Base-by-base conservation (phyloP, 2,329 filamentous ascomycete species). In the Magnaporthiopsis incrustans region DNA sequence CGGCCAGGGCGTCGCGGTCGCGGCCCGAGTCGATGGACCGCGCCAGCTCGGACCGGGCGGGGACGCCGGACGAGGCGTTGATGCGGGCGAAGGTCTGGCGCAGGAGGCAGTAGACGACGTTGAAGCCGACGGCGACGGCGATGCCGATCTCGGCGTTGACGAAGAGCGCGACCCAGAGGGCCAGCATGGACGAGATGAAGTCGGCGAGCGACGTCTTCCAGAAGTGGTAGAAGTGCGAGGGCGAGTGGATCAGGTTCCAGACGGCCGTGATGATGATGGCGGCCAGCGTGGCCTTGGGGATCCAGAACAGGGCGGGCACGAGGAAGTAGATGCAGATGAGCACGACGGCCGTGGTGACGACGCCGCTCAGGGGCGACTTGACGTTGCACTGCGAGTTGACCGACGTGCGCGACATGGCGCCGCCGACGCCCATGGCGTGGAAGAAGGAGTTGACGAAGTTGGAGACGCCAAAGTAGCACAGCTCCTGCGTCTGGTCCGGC, bases 261-360 rank as follows among this genome's bases (percentile, higher is more conserved):
- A 89, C 85, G 7, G 86, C 86, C 65, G 83, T 85, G 67, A 89
- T 87, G 76, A 89, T 88, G 66, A 89, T 87, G 2, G 85, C 86
- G 0, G 86, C 81, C 1, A 89, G 77, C 0, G 84, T 87, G 0
- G 86, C 80, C 68, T 87, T 87, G 1, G 87, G 86, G n/a, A 89
- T 85, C 84, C 85, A 89, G 73, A 85, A 35, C 33, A 88, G 0
- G 89, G 77, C 0, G 83, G 82, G 0, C 81, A 82, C 82, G 53
- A 89, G 80, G 65, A 85, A 80, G 69, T 85, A 89, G 32, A 89
- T 81, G 26, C 81, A 85, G 1, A 89, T 72, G 10, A 89, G 75
- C 25, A 89, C 84, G 60, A 87, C 83, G 5, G 79, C 84, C 2
- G 85, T 81, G 0, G 86, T 87, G 63, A 89, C 77, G 27, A 86